Base-by-base conservation (phyloP, 805 yeast species). In the Wickerhamiella dianesei region DNA sequence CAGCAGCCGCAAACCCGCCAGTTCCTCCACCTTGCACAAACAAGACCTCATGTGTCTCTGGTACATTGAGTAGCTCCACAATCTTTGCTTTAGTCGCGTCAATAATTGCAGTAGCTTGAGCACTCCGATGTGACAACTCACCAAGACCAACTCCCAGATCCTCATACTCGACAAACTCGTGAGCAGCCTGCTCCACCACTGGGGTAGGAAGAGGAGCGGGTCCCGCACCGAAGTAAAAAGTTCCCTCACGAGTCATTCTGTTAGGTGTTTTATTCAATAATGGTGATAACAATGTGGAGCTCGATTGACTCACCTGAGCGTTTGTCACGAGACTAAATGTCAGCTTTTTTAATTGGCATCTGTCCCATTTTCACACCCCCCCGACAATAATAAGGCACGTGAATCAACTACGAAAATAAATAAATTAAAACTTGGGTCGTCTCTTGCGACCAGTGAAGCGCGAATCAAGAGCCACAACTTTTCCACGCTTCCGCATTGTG, bases 1-100 rank as follows among this genome's bases (percentile, higher is more conserved):
- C 86, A 43, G 85, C 72, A 3, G 95, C 78, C 2, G 97, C 83
- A 56, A 92, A 92, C 4, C 96, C 97, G 25, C 87, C 82, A 45
- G 97, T 89, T 50, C 97, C 98, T 52, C 99, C 98, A 54, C 98
- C 97, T 69, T 92, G 99, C 67, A 89, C 65, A 68, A 89, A 92
- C 62, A 92, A 80, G 1, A 89, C 89, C 64, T 87, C 96, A 63
- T 92, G 94, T 29, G 94, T 81, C 50, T 84, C 94, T 29, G 97
- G 97, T 44, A 92, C 77, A 49, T 70, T 60, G 61, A 87, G 66
- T 47, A 92, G 67, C 59, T 82, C 67, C 37, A 59, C 69, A 59
- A 92, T 68, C 58, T 80, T 75, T 39, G 65, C 68, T 65, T 84
- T 86, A 40, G 97, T 78, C 53, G 75, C 75, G 52, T 86, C 80